Conservation (phyloP, 345 rosid species). For the Odontarrhena argentea region DNA sequence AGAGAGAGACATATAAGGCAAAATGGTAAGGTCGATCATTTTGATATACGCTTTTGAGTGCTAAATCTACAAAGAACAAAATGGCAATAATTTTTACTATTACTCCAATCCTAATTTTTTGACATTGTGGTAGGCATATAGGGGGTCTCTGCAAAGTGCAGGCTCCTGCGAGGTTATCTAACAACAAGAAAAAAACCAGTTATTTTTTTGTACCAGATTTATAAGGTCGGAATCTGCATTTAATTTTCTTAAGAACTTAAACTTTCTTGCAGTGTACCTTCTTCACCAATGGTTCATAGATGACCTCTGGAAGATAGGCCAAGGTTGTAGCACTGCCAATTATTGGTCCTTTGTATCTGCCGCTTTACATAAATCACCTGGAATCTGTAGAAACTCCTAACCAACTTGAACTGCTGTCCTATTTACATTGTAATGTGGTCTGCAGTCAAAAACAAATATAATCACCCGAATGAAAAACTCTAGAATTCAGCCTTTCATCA, state of each 20-base stretch:
- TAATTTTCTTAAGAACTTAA: background rate
- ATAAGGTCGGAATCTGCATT: slow-evolving; percentile 10
- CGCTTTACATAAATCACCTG: slow-evolving; percentile 60
- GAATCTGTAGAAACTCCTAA: slow-evolving; percentile 63
- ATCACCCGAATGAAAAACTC: too few relatives aligned
- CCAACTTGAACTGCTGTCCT: slow-evolving; percentile 98
- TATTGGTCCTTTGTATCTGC: slow-evolving; percentile 82
- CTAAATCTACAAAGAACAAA: too few relatives aligned
- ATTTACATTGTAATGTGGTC: slow-evolving; percentile 96
- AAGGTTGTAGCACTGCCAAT: slow-evolving; percentile 97
- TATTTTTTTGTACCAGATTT: too few relatives aligned
- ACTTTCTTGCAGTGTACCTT: slow-evolving; percentile 65
- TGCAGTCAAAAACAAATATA: slow-evolving; percentile 37
- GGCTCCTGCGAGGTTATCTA: slow-evolving; percentile 86
- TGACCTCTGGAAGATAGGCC: slow-evolving; percentile 92
- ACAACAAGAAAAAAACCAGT: slow-evolving; percentile 37
- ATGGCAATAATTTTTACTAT: too few relatives aligned
- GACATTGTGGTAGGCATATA: too few relatives aligned
- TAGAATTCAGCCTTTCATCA: too few relatives aligned
- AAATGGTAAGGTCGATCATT: too few relatives aligned
- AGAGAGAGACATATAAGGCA: too few relatives aligned
- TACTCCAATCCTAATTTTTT: too few relatives aligned
- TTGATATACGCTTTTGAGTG: too few relatives aligned
- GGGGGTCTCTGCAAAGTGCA: too few relatives aligned
- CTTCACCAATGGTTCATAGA: slow-evolving; percentile 77